phyloP scores from a whole-genome alignment of 1,139 yeast species.

The Pneumocystis wakefieldiae region DNA sequence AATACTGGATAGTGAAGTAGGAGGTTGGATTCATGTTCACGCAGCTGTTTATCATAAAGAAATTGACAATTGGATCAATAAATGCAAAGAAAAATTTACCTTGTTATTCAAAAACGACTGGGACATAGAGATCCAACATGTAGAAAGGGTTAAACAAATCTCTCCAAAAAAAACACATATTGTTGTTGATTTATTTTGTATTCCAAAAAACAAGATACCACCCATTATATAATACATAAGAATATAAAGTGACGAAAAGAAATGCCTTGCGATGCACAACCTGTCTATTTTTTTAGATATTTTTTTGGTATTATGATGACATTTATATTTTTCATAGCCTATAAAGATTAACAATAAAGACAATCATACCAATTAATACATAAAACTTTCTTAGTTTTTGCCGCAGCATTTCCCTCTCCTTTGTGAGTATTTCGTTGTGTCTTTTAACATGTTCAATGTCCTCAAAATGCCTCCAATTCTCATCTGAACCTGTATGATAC shows the following conservation, averaged over 20 bases:
- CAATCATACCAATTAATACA: background rate
- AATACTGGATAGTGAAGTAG: conserved; percentile 14
- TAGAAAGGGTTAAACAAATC: conserved; percentile 61
- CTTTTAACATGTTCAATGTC: conserved; percentile 14
- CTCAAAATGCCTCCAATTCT: conserved; percentile 17
- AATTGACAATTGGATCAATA: conserved; percentile 26
- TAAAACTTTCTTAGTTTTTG: background rate
- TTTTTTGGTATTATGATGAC: background rate
- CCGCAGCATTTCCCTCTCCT: conserved; percentile 1
- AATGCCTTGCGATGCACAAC: background rate
- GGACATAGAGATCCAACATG: conserved; percentile 17
- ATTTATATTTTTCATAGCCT: background rate
- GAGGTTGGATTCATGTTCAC: conserved; percentile 45
- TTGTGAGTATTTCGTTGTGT: conserved; percentile 11
- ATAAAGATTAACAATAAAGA: background rate
- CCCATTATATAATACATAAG: background rate
- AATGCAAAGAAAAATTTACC: conserved; percentile 13
- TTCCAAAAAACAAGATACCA: background rate
- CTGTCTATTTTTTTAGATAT: background rate
- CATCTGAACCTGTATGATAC: conserved; percentile 47
- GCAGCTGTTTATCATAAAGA: conserved; percentile 47
- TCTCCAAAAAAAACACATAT: conserved; percentile 81
- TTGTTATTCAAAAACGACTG: background rate
- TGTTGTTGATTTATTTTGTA: conserved; percentile 36
- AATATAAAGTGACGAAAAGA: background rate